These are phyloP conservation scores for Furcasterigmium furcatum DNA, from an alignment of 2,329 filamentous ascomycete genomes.

Conservation along the genomic window DNA sequence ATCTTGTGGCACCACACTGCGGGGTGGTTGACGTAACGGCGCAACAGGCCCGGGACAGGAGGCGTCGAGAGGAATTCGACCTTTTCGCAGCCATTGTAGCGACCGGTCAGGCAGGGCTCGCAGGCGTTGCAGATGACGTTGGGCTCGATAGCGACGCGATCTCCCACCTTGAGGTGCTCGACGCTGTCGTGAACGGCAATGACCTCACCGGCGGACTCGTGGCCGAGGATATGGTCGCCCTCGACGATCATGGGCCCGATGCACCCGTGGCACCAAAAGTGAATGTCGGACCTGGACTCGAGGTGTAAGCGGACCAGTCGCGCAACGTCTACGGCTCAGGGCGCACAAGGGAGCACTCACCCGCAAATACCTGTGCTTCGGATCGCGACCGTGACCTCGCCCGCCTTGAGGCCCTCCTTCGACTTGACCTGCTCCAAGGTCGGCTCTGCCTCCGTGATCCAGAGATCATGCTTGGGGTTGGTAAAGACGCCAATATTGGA, in stretches of 20 bases:
- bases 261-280: slow-evolving; percentile 95
- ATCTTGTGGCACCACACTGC: slow-evolving; percentile 97
- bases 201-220: slow-evolving; percentile 85
- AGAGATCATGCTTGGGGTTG: slow-evolving; percentile 87
- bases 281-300: slow-evolving; percentile 73
- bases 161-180: slow-evolving; percentile 72
- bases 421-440: slow-evolving; percentile 70
- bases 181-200: slow-evolving; percentile 82
- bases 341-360: slow-evolving; percentile 39
- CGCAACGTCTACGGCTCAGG: too few species aligned
- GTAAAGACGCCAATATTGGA: slow-evolving; percentile 95
- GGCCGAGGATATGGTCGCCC: slow-evolving; percentile 86
- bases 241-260: slow-evolving; percentile 95
- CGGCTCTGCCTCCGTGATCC: slow-evolving; percentile 78
- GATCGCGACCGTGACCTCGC: slow-evolving; percentile 84
- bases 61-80: slow-evolving; percentile 90
- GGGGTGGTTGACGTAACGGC: slow-evolving; percentile 92
- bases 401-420: slow-evolving; percentile 66
- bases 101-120: slow-evolving; percentile 86
- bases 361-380: slow-evolving; percentile 97
- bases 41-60: slow-evolving; percentile 79
- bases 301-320: too few species aligned
- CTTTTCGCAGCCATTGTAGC: slow-evolving; percentile 90
- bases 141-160: slow-evolving; percentile 91
- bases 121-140: slow-evolving; percentile 90